Evolutionary conservation across 805 yeast genomes (phyloP).

Genomic region (Ogataea salicorniae): DNA sequence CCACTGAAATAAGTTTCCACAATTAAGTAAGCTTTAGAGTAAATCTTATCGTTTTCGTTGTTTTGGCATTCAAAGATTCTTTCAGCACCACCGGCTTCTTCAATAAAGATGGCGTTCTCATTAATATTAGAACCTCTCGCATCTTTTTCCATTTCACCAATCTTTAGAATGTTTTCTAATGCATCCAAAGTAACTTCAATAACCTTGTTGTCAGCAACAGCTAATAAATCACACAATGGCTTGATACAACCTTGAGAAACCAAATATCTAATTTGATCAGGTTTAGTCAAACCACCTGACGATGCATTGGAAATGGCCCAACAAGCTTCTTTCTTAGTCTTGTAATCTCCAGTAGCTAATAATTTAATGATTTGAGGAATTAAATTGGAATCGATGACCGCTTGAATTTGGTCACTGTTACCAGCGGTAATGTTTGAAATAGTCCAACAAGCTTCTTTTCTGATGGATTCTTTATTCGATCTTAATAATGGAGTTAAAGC

Average conservation of each 20-base stretch:
- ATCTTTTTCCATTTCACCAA: slow-evolving; percentile 91
- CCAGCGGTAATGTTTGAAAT: slow-evolving; percentile 98
- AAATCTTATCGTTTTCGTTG: slow-evolving; percentile 87
- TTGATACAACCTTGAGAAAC: slow-evolving; percentile 95
- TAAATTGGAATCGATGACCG: slow-evolving; percentile 90
- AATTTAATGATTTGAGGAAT: slow-evolving; percentile 86
- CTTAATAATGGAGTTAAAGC: slow-evolving; percentile 76
- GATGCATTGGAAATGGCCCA: slow-evolving; percentile 99
- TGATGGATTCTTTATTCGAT: slow-evolving; percentile 84
- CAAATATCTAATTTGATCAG: slow-evolving; percentile 89
- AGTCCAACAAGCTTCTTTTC: slow-evolving; percentile 99
- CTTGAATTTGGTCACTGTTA: slow-evolving; percentile 90
- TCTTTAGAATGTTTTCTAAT: slow-evolving; percentile 84
- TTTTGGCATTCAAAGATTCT: slow-evolving; percentile 90
- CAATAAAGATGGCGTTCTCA: slow-evolving; percentile 86
- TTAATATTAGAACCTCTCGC: slow-evolving; percentile 63
- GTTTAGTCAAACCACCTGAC: slow-evolving; percentile 87
- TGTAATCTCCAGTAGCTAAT: slow-evolving; percentile 78
- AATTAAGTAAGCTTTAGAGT: slow-evolving; percentile 83
- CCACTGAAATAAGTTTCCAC: slow-evolving; percentile 89
- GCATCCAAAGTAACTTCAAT: slow-evolving; percentile 95
- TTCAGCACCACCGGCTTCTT: slow-evolving; percentile 98
- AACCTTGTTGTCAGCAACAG: slow-evolving; percentile 83
- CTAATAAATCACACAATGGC: slow-evolving; percentile 89
- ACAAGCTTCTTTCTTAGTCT: slow-evolving; percentile 97